Percentiles rank a stretch among this genome's conserved stretches.
Conservation (phyloP, 2,329 filamentous ascomycete genomes). For the Rhynchosporium secalis region DNA sequence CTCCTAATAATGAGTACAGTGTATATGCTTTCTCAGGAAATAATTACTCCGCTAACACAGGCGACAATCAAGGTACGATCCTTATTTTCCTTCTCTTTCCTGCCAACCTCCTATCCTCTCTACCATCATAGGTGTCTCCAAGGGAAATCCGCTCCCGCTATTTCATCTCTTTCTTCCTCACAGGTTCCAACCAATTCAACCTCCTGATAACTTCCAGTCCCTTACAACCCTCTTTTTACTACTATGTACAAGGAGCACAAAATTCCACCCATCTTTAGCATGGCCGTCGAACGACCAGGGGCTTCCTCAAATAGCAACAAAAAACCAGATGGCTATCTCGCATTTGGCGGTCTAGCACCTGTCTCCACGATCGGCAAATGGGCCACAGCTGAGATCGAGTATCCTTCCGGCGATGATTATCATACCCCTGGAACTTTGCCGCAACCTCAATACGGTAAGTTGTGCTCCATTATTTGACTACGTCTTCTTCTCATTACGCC, state of each 20-base stretch:
- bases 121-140: too few relatives aligned
- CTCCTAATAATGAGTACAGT: neutral
- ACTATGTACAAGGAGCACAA: conserved; percentile 48
- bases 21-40: conserved; percentile 21
- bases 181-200: neutral
- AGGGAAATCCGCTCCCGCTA: too few relatives aligned
- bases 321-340: conserved; percentile 46
- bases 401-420: conserved; percentile 11
- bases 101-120: neutral
- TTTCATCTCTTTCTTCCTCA: neutral
- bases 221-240: conserved; percentile 53
- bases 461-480: too few relatives aligned
- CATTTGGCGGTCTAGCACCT: conserved; percentile 51
- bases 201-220: conserved; percentile 13
- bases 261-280: conserved; percentile 48
- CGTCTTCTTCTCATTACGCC: neutral
- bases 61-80: neutral
- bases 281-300: conserved; percentile 45
- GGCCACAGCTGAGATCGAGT: conserved; percentile 27
- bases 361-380: conserved; percentile 34
- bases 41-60: conserved; percentile 4
- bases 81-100: neutral
- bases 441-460: conserved; percentile 16
- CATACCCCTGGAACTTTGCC: conserved; percentile 9
- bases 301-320: conserved; percentile 1